Percentiles rank a stretch among this genome's conserved stretches.
Conservation (phyloP, 2,329 filamentous ascomycete genomes). For the Fusarium lyarnte region DNA sequence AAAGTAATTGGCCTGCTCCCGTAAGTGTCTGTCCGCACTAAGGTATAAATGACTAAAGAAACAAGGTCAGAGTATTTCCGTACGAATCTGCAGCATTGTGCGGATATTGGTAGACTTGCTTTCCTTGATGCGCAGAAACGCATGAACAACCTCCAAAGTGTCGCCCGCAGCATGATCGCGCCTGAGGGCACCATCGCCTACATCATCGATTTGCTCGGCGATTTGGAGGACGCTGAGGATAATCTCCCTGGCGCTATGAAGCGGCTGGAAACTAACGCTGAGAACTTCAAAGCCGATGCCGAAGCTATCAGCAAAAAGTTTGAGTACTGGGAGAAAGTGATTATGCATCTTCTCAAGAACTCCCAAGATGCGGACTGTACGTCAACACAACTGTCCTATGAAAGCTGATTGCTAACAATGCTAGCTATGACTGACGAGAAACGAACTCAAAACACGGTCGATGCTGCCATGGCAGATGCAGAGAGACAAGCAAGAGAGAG, state of each 20-base stretch:
- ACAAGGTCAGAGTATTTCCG: neutral
- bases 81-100: neutral
- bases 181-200: neutral
- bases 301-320: neutral
- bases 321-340: neutral
- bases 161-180: neutral
- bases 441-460: neutral
- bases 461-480: neutral
- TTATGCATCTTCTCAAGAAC: neutral
- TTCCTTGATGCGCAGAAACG: neutral
- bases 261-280: neutral
- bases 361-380: neutral
- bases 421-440: neutral
- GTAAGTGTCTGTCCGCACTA: neutral
- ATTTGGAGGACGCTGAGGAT: neutral
- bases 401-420: neutral
- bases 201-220: neutral
- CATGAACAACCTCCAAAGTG: neutral
- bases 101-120: neutral
- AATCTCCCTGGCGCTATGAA: neutral
- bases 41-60: neutral
- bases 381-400: fast-evolving
- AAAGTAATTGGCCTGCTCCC: neutral
- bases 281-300: neutral
- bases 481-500: neutral